phyloP scores from a whole-genome alignment of 345 rosid genomes.

The Rhodamnia rubescens region DNA sequence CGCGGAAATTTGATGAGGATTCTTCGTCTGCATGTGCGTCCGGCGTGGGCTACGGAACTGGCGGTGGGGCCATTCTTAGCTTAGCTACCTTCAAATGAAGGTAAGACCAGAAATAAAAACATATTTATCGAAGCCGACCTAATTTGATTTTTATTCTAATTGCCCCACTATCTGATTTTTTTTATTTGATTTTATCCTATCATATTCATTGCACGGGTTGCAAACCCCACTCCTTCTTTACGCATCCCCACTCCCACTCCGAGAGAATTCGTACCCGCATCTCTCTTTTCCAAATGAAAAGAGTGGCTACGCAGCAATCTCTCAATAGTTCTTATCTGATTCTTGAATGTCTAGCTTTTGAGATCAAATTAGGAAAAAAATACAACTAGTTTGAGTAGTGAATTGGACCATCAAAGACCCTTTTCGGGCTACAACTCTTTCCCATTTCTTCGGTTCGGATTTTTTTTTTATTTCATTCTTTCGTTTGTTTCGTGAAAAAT shows the following conservation, averaged over 20 bases:
- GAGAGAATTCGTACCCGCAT: too few species aligned
- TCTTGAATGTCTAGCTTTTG: not conserved
- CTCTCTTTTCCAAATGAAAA: too few species aligned
- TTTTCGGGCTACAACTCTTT: not conserved
- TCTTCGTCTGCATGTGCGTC: not conserved
- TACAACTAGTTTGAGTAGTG: not conserved
- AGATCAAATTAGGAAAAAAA: not conserved
- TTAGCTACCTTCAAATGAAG: not conserved
- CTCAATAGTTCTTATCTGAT: not conserved
- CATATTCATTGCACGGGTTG: too few species aligned
- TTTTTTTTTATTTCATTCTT: not conserved
- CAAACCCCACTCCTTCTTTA: too few species aligned
- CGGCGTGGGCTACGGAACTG: not conserved
- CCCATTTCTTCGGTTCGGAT: not conserved
- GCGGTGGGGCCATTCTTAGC: not conserved
- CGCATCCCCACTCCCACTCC: too few species aligned
- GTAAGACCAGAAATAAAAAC: not conserved
- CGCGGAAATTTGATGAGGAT: not conserved
- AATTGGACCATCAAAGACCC: not conserved
- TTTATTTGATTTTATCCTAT: too few species aligned
- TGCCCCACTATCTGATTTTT: not conserved
- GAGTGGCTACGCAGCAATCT: too few species aligned
- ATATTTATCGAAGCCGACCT: not conserved
- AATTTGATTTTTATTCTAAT: not conserved
- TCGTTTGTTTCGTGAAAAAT: not conserved